phyloP scores from a whole-genome alignment of 495 filamentous ascomycete genomes.

The Wilcoxina mikolae region DNA sequence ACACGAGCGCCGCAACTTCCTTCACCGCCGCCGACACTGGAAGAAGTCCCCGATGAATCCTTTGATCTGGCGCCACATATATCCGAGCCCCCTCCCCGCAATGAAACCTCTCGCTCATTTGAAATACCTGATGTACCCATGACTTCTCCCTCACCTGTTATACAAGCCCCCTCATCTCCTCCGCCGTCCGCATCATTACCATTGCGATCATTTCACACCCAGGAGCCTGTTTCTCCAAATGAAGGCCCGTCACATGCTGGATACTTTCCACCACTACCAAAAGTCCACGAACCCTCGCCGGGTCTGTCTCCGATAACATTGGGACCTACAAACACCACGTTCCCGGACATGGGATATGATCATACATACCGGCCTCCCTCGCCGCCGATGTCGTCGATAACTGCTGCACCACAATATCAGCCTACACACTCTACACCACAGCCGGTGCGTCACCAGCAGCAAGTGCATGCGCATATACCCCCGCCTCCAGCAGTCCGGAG shows the following conservation, averaged over 20 bases:
- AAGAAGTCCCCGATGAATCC: slow-evolving; percentile 41
- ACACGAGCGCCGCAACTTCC: too few relatives aligned
- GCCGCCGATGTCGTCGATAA: slow-evolving; percentile 30
- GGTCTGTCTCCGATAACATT: too few relatives aligned
- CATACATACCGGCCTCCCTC: slow-evolving; percentile 12
- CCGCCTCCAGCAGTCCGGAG: slow-evolving; percentile 9
- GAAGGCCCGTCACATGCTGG: slow-evolving; percentile 30
- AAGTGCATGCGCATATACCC: slow-evolving; percentile 15
- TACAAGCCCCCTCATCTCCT: not conserved
- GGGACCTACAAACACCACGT: slow-evolving; percentile 9
- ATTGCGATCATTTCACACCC: too few relatives aligned
- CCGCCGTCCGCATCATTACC: slow-evolving; percentile 14
- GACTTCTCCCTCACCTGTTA: not conserved
- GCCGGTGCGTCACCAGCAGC: slow-evolving; percentile 21
- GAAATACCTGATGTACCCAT: not conserved
- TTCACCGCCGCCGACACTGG: slow-evolving; percentile 29
- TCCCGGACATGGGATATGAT: slow-evolving; percentile 12
- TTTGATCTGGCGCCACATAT: too few relatives aligned
- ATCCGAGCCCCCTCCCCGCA: too few relatives aligned
- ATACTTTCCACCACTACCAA: slow-evolving; percentile 40
- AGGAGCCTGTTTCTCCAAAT: not conserved
- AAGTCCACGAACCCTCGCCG: slow-evolving; percentile 13
- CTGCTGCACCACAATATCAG: slow-evolving; percentile 13
- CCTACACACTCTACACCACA: slow-evolving; percentile 29
- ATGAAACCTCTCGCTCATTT: too few relatives aligned